Evolutionary conservation across 805 yeast genomes (phyloP), one percentile per base, ranked within the genome.

Genomic region (Candida vartiovaarae): DNA sequence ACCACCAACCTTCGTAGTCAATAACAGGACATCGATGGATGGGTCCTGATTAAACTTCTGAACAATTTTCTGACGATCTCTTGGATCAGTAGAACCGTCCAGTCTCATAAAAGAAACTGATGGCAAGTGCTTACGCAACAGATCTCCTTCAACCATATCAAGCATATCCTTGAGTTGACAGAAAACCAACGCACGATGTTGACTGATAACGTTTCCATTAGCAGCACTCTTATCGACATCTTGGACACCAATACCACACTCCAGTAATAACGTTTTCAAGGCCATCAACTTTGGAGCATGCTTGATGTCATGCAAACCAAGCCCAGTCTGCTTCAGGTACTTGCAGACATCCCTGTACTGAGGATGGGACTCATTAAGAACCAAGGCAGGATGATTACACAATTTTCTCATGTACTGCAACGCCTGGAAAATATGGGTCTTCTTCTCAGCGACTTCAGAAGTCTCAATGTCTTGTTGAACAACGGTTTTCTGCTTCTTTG

Each of bases 1-100:
- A n/a, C 99, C 99, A 61, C 99, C 99, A 40, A 93, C 99, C 61
- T 93, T 95, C 0, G 99, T 93, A 1, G 99, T 95, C 54, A 93
- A 68, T 36, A 93, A 68, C 41, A 93, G 64, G 23, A 95, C 89
- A 64, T 93, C 99, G 52, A 93, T 93, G 0, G 97, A 89, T 3
- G 99, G 99, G 62, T 93, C 99, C 48, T 82, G 89, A 55, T 95
- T 93, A 67, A 93, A 93, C 57, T 87, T 83, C 38, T 84, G 79
- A 11, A 93, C 99, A 54, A 93, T 84, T 31, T 81, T 80, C 60
- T 91, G 98, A 59, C 99, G 79, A 47, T 83, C 84, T 49, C 95
- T 75, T 10, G 97, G 95, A 49, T 93, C 98, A 2, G 95, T 85
- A 46, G 87, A 77, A 45, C 99, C 98, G 62, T 93, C 99, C 52